These are phyloP conservation scores for Trichosporon inkin DNA, from an alignment of 1,284 basidiomycete genomes.

Conservation along the genomic window DNA sequence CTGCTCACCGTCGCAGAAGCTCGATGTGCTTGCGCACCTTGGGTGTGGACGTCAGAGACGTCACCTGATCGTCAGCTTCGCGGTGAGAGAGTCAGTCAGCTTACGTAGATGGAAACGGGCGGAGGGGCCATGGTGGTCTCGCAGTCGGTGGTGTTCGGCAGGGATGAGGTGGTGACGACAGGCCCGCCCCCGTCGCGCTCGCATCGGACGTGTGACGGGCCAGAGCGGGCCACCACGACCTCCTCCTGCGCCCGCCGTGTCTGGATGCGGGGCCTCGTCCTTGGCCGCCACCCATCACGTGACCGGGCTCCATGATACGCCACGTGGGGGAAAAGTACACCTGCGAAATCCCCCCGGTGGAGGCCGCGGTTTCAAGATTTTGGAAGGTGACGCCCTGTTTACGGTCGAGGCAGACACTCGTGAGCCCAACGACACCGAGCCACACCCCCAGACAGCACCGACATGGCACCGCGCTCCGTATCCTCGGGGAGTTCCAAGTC, in stretches of 20 bases:
- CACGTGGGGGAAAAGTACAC: conserved; percentile 6
- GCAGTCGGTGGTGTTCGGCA: background rate
- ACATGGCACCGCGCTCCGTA: conserved; percentile 19
- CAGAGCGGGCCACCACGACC: background rate
- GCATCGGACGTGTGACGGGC: conserved; percentile 1
- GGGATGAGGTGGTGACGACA: background rate
- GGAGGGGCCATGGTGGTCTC: conserved; percentile 32
- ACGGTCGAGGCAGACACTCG: background rate
- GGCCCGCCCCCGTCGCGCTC: background rate
- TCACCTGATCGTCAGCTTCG: conserved; percentile 30
- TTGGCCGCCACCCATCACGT: background rate
- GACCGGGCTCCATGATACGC: background rate
- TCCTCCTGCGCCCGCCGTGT: background rate
- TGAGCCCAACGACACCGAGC: background rate
- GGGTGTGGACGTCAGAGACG: conserved; percentile 42
- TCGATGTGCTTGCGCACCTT: conserved; percentile 45
- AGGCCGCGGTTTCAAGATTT: conserved; percentile 15
- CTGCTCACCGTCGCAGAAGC: conserved; percentile 39
- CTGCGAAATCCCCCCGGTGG: conserved; percentile 3
- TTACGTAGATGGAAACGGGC: conserved; percentile 37
- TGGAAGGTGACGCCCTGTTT: conserved; percentile 11
- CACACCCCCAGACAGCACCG: conserved; percentile 2
- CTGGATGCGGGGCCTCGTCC: conserved; percentile 1
- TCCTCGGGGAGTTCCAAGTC: conserved; percentile 12
- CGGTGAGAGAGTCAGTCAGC: background rate